phyloP scores from a whole-genome alignment of 768 basidiomycete genomes.

The Polyporus arcularius region DNA sequence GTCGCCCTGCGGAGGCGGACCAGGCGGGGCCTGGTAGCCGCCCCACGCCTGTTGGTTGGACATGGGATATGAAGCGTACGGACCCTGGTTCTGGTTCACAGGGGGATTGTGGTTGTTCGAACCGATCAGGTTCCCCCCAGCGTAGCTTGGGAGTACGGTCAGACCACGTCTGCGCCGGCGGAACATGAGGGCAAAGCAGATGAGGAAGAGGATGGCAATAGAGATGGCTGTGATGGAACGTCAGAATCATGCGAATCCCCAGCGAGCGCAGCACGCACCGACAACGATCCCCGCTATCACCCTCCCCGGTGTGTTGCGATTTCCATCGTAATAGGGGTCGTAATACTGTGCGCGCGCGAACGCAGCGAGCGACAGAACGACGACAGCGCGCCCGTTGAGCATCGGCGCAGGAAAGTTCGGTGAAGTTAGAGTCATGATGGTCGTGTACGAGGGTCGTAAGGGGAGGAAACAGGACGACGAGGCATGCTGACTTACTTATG shows the following conservation, averaged over 20 bases:
- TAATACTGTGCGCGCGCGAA: too few relatives aligned
- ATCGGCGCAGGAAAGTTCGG: too few relatives aligned
- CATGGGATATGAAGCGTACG: conserved; percentile 3
- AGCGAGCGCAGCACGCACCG: neutral
- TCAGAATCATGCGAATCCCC: neutral
- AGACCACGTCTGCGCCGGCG: conserved; percentile 14
- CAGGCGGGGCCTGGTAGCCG: conserved; percentile 5
- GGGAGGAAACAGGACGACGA: too few relatives aligned
- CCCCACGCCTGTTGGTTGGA: neutral
- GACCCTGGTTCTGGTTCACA: conserved; percentile 6
- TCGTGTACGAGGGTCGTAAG: too few relatives aligned
- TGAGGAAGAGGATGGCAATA: conserved; percentile 11
- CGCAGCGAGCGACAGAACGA: too few relatives aligned
- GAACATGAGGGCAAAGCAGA: conserved; percentile 5
- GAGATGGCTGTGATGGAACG: neutral
- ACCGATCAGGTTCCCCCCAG: neutral
- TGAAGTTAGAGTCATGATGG: too few relatives aligned
- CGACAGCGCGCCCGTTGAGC: too few relatives aligned
- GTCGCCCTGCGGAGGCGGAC: conserved; percentile 3
- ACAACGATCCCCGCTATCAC: conserved; percentile 16
- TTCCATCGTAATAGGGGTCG: too few relatives aligned
- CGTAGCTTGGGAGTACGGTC: conserved; percentile 3
- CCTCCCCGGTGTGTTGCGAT: conserved; percentile 1
- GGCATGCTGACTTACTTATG: too few relatives aligned
- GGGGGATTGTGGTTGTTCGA: neutral